Base-by-base conservation (phyloP, 1,284 basidiomycete genomes). In the Apiotrichum brassicae region DNA sequence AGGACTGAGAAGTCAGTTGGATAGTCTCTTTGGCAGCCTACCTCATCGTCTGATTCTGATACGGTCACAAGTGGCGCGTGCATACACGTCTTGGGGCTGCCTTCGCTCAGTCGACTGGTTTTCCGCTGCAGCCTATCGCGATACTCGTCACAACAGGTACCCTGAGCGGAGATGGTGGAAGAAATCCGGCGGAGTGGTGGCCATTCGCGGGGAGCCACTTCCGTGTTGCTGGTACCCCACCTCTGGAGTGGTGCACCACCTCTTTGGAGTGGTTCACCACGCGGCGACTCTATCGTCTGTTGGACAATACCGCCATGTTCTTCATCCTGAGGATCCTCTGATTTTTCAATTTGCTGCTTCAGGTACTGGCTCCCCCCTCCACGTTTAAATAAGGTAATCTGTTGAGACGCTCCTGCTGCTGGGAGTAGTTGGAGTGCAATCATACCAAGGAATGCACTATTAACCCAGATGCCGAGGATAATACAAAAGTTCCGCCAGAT, bases 401-500 rank as follows among this genome's bases (percentile, higher is more conserved):
- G 56, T 48, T 65, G 59, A 44, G 61, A 61, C 11, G 61, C 61
- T 8, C 68, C 68, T 11, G 66, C 66, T 13, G 66, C 66, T 1
- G 68, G 44, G n/a, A 53, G 46, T 19, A 49, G 43, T 42, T 57
- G 38, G 39, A 63, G 43, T 49, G 53, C 42, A 46, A 35, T 28
- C 51, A 59, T 49, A 54, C 55, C 42, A 43, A 58, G 28, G 23
- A 34, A 16, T 26, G 37, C 50, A 37, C 28, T 64, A 34, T 60
- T 63, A 25, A 72, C 39, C 49, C 70, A 70, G 26, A 73, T 64
- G 9, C 61, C 63, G 9, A 74, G 52, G 43, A 76, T 59, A 51
- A 78, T 73, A 33, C 71, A 76, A 33, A 76, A 71, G 60, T 78
- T 76, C 50, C 75, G 65, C 73, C 76, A 77, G 18, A 75, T 61